phyloP scores from a whole-genome alignment of 2,329 filamentous ascomycete species.

The Nigrospora sphaerica region DNA sequence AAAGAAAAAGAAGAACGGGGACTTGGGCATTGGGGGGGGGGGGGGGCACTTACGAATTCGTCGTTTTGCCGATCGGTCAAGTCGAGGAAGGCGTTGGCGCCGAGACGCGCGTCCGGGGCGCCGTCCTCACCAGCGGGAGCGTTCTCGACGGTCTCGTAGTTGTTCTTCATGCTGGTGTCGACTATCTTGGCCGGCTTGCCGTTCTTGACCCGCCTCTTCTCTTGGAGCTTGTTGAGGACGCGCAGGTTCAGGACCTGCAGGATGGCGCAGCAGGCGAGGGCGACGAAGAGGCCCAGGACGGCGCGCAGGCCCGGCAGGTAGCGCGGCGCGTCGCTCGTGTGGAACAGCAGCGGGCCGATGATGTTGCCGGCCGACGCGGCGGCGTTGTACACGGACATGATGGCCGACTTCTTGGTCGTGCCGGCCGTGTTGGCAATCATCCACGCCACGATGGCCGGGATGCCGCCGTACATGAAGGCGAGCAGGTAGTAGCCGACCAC shows the following conservation, averaged over 20 bases:
- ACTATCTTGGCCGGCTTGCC: conserved; percentile 54
- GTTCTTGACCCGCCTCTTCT: conserved; percentile 44
- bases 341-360: conserved; percentile 58
- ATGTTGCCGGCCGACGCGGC: conserved; percentile 59
- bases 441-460: conserved; percentile 61
- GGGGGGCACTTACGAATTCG: conserved; percentile 42
- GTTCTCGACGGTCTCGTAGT: conserved; percentile 31
- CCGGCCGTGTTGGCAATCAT: conserved; percentile 63
- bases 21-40: too few species aligned
- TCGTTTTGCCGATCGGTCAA: conserved; percentile 62
- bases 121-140: conserved; percentile 42
- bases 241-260: conserved; percentile 49
- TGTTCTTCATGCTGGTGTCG: conserved; percentile 53
- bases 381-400: conserved; percentile 58
- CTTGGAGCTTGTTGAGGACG: conserved; percentile 50
- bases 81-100: conserved; percentile 47
- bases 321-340: conserved; percentile 44
- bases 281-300: conserved; percentile 47
- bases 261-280: conserved; percentile 42
- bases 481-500: conserved; percentile 59
- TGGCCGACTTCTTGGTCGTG: conserved; percentile 58
- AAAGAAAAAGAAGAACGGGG: too few species aligned
- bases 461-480: conserved; percentile 58
- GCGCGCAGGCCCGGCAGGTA: conserved; percentile 52
- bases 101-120: conserved; percentile 21